Base-by-base conservation (phyloP, 2,329 filamentous ascomycete genomes). In the Diaporthe citri region DNA sequence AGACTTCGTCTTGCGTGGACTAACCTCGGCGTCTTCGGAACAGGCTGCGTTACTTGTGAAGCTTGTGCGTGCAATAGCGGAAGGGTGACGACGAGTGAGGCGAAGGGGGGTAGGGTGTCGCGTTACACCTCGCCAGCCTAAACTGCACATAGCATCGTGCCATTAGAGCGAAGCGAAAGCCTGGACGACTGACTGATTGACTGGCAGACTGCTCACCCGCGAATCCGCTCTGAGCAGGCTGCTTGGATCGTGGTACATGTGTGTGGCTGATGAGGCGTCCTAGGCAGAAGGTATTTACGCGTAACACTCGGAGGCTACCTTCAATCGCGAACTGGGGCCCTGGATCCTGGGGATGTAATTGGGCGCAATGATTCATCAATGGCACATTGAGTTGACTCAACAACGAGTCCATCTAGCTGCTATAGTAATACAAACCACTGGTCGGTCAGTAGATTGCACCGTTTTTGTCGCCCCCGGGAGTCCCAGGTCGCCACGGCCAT, bases 331-430 rank as follows among this genome's bases (percentile, higher is more conserved):
- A 31, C 9, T 28, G 57, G 6, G 46, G 9, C 46, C 43, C 25
- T 2, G 46, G 41, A 48, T 12, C 41, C 41, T 7, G 60, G 34
- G 31, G 12, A 41, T 22, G 48, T 34, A 69, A 69, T 69, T 69
- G 34, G 51, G 34, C 22, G 72, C 62, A 70, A 74, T 74, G 72
- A 74, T 71, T 74, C 72, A 62, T 71, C 55, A 52, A 59, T 51
- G 17, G 64, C 31, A 41, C 31, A 39, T 28, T 6, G 20, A 52
- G 39, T 71, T 71, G 72, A 71, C 72, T 71, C 64, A 55, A 60
- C 64, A 31, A 56, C 51, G 22, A 39, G 25, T 20, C 46, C 22
- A 25, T 25, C n/a, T 12, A 7, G 28, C 31, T 51, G 48, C 9
- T 41, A 48, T 28, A 69, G 48, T 55, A 41, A 69, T 69, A 22